Evolutionary conservation across 495 filamentous ascomycete genomes (phyloP), one percentile per base, ranked within the genome.

Genomic region (Stereocaulon alpinum): DNA sequence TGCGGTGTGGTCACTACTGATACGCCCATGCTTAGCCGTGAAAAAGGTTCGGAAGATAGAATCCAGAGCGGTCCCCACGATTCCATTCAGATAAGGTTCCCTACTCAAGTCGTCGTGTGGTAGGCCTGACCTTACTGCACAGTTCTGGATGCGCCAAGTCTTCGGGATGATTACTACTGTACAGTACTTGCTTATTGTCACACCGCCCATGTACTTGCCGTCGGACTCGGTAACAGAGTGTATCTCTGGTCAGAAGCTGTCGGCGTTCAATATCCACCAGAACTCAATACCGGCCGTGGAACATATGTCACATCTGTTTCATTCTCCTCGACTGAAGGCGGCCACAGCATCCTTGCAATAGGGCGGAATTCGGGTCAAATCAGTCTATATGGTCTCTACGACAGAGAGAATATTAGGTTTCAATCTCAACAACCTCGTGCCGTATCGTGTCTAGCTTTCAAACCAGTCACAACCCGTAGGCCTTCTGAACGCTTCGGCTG

Each of bases 81-180:
- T 84, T 27, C 87, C 89, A 6, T 95, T 94, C 74, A 86, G 88
- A 82, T 86, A 76, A 64, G 82, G 77, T 30, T 14, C 51, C 43
- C 12, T 43, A 18, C 1, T 22, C 51, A 29, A 24, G 11, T 24
- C 14, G 5, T 34, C 7, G 2, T 40, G 24, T 32, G 37, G n/a
- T 9, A n/a, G 22, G 6, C 11, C 59, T 64, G 51, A 66, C 40
- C 9, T 51, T 7, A 2, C 6, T 15, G n/a, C 37, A 76, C 67
- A 70, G 90, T 96, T 4, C 74, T 98, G 15, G 89, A 96, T 73
- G 93, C 93, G 4, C 91, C 92, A 1, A 79, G 81, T 27, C 77
- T 97, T 49, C 80, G 89, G 30, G 93, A 98, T 69, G 94, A 98
- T 70, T 98, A 90, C 65, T 98, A 98, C 68, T 96, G 91, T 71